phyloP scores from a whole-genome alignment of 768 basidiomycete species.

The Clathrus columnatus region DNA sequence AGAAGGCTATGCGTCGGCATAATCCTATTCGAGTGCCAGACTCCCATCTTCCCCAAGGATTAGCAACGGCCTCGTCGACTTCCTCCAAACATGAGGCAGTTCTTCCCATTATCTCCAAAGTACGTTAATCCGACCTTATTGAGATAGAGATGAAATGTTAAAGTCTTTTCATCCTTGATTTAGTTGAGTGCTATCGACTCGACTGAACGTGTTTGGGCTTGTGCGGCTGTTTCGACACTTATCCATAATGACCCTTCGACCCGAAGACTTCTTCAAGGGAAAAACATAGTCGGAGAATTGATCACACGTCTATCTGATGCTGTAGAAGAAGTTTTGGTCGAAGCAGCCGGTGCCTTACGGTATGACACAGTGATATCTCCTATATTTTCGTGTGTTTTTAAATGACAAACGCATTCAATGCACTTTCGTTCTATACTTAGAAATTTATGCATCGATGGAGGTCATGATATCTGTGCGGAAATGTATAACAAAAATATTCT shows the following conservation, averaged over 20 bases:
- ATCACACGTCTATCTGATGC: slow-evolving; percentile 83
- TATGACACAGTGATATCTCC: slow-evolving; percentile 26
- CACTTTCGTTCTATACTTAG: slow-evolving; percentile 30
- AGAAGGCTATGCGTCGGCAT: slow-evolving; percentile 73
- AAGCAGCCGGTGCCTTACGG: slow-evolving; percentile 85
- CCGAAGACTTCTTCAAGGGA: slow-evolving; percentile 78
- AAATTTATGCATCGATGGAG: slow-evolving; percentile 91
- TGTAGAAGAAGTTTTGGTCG: slow-evolving; percentile 85
- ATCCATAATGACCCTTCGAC: slow-evolving; percentile 95
- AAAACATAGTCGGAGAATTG: slow-evolving; percentile 79
- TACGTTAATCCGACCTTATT: slow-evolving; percentile 23
- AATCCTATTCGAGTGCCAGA: slow-evolving; percentile 94
- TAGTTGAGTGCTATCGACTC: slow-evolving; percentile 73
- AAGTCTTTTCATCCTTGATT: slow-evolving; percentile 7
- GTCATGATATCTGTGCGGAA: slow-evolving; percentile 90
- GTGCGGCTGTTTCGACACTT: slow-evolving; percentile 90
- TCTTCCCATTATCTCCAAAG: slow-evolving; percentile 87
- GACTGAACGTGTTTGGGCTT: slow-evolving; percentile 88
- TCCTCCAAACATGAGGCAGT: slow-evolving; percentile 73
- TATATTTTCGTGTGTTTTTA: not conserved
- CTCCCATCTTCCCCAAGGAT: slow-evolving; percentile 78
- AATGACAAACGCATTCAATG: not conserved
- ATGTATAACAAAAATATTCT: slow-evolving; percentile 96
- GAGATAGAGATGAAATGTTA: not conserved
- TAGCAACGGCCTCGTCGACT: slow-evolving; percentile 61